phyloP scores from a whole-genome alignment of 2,329 filamentous ascomycete genomes.

The Verticillium nonalfalfae region DNA sequence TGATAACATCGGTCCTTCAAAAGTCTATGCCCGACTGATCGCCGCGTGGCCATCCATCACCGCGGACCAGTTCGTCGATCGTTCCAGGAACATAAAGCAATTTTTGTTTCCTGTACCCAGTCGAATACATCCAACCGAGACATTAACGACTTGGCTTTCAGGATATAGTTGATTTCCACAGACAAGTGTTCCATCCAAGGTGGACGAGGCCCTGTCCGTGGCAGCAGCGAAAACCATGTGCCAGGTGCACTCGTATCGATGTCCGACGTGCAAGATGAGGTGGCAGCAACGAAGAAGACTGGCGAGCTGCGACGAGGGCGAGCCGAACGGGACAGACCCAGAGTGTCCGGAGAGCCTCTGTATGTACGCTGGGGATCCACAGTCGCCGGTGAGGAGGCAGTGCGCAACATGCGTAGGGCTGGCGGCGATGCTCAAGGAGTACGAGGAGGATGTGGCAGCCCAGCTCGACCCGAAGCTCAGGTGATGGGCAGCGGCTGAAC shows the following conservation, averaged over 20 bases:
- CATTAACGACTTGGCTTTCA: too few relatives aligned
- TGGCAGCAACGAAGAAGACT: constrained; percentile 27
- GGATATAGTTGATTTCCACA: too few relatives aligned
- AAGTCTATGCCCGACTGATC: too few relatives aligned
- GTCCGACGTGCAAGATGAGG: constrained; percentile 20
- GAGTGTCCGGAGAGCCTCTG: constrained; percentile 25
- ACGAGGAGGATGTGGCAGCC: constrained; percentile 9
- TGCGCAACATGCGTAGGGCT: constrained; percentile 21
- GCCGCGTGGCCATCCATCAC: too few relatives aligned
- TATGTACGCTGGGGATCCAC: constrained; percentile 27
- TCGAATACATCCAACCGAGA: too few relatives aligned
- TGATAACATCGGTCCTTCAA: too few relatives aligned
- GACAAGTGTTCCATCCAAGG: too few relatives aligned
- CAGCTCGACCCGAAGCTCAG: background rate
- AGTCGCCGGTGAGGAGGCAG: constrained; percentile 22
- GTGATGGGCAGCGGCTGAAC: background rate
- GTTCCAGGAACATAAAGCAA: too few relatives aligned
- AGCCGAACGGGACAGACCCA: constrained; percentile 11
- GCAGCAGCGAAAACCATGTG: constrained; percentile 18
- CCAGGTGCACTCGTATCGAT: constrained; percentile 26
- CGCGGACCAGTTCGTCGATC: too few relatives aligned
- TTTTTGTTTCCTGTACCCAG: too few relatives aligned
- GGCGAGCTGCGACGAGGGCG: constrained; percentile 26
- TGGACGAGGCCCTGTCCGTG: too few relatives aligned
- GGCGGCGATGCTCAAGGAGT: constrained; percentile 20